Percentiles rank a stretch among this genome's conserved stretches.
Conservation (phyloP, 768 basidiomycete genomes). For the Lentinus brumalis region DNA sequence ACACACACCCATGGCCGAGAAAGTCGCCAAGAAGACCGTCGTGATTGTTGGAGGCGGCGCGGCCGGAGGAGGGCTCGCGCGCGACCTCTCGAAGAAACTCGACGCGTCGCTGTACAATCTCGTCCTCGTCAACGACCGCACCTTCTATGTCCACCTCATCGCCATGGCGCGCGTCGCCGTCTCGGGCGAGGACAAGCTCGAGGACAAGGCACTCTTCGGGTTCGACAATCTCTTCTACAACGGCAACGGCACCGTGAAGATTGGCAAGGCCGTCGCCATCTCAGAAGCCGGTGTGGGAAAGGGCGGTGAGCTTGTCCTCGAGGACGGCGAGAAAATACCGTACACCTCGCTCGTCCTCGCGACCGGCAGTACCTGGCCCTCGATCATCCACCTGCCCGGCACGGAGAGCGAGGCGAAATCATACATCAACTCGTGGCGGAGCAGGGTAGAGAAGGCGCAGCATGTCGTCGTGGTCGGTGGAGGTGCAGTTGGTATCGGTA, state of each 20-base stretch:
- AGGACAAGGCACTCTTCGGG: conserved; percentile 50
- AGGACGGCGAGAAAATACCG: conserved; percentile 47
- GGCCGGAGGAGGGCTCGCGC: conserved; percentile 47
- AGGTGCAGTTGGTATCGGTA: conserved; percentile 46
- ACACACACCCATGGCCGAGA: conserved; percentile 15
- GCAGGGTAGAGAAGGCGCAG: conserved; percentile 32
- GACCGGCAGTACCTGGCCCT: conserved; percentile 57
- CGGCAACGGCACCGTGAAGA: conserved; percentile 42
- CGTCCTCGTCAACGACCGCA: conserved; percentile 53
- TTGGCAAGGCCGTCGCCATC: conserved; percentile 43
- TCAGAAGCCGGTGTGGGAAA: conserved; percentile 26
- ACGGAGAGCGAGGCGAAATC: conserved; percentile 24
- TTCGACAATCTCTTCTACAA: conserved; percentile 51
- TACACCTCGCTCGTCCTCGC: conserved; percentile 63
- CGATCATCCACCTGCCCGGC: conserved; percentile 48
- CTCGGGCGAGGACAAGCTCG: conserved; percentile 43
- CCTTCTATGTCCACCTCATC: conserved; percentile 53
- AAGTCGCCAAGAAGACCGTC: conserved; percentile 32
- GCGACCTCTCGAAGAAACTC: conserved; percentile 52
- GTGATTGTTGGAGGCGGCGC: conserved; percentile 60
- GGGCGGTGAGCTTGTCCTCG: conserved; percentile 54
- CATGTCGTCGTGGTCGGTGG: conserved; percentile 40
- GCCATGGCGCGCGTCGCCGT: conserved; percentile 56
- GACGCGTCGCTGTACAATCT: conserved; percentile 50
- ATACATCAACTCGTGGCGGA: conserved; percentile 33